A percentile compares a stretch with the other conserved stretches of the same genome.
Conservation (phyloP, 768 basidiomycete species). For the Wakefieldia striispora region DNA sequence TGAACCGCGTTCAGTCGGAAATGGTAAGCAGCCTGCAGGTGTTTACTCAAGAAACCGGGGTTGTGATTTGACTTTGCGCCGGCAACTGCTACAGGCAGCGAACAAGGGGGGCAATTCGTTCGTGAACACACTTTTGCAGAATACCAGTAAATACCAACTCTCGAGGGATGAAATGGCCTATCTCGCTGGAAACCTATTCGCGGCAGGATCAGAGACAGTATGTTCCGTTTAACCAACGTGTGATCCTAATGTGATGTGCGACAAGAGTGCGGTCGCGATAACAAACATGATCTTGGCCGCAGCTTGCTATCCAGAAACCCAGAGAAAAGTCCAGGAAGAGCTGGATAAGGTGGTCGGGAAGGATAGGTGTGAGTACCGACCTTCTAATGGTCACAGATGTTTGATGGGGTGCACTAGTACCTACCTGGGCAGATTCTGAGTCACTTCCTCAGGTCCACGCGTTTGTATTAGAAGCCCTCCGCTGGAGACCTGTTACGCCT, state of each 20-base stretch:
- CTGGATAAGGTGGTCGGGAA: conserved; percentile 50
- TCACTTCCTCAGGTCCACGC: conserved; percentile 35
- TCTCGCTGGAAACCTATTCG: conserved; percentile 57
- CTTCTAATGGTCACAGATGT: background rate
- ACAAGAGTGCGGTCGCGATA: conserved; percentile 47
- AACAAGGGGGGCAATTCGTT: conserved; percentile 34
- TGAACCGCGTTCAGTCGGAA: conserved; percentile 42
- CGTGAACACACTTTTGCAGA: conserved; percentile 50
- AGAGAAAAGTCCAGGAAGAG: conserved; percentile 49
- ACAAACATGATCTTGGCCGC: conserved; percentile 53
- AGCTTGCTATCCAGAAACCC: conserved; percentile 50
- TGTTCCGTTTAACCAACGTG: background rate
- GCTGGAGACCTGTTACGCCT: conserved; percentile 34
- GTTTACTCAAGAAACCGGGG: background rate
- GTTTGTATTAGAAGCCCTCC: conserved; percentile 34
- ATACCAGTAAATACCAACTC: conserved; percentile 43
- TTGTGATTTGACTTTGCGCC: too few species aligned
- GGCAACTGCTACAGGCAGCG: conserved; percentile 4
- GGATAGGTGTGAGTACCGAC: conserved; percentile 19
- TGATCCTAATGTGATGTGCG: background rate
- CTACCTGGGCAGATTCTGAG: conserved; percentile 33
- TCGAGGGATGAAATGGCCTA: conserved; percentile 55
- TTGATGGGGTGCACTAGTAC: conserved; percentile 22
- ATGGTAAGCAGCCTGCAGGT: conserved; percentile 38
- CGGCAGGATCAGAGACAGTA: conserved; percentile 56